Conservation (phyloP, 768 basidiomycete species). For the Amanita fuliginea region DNA sequence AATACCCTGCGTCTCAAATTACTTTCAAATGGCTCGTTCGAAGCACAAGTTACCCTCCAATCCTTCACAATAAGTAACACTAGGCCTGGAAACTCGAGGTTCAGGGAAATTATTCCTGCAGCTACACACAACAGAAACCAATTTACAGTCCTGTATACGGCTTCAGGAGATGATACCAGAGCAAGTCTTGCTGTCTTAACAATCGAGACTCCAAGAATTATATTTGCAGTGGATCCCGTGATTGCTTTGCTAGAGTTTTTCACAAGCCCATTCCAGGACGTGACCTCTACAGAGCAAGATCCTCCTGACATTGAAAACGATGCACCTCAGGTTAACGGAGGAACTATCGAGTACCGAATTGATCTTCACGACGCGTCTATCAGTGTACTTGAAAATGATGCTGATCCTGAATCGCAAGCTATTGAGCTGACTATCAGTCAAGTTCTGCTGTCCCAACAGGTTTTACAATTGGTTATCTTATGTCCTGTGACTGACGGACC, state of each 20-base stretch:
- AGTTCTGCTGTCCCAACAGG: constrained; percentile 87
- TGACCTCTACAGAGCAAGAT: not conserved
- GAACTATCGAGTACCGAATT: constrained; percentile 52
- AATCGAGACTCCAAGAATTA: constrained; percentile 85
- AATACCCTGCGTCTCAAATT: constrained; percentile 72
- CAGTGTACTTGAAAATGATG: constrained; percentile 78
- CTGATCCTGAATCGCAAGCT: constrained; percentile 69
- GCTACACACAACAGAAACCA: constrained; percentile 82
- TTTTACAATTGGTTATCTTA: constrained; percentile 13
- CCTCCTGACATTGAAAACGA: not conserved
- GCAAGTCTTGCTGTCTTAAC: constrained; percentile 73
- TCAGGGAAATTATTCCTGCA: constrained; percentile 92
- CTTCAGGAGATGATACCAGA: constrained; percentile 44
- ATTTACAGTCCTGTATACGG: constrained; percentile 87
- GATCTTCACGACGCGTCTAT: constrained; percentile 88
- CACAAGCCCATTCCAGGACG: constrained; percentile 34
- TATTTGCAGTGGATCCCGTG: constrained; percentile 87
- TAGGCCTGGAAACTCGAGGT: constrained; percentile 67
- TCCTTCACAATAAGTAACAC: constrained; percentile 92
- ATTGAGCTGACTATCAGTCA: constrained; percentile 80
- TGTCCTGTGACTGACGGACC: constrained; percentile 3
- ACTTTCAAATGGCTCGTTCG: constrained; percentile 72
- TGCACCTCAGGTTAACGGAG: not conserved
- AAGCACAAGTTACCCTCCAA: constrained; percentile 79
- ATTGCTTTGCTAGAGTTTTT: constrained; percentile 86